Evolutionary conservation across 352 stramenopile species (phyloP).

Genomic region (Plasmopara muralis): DNA sequence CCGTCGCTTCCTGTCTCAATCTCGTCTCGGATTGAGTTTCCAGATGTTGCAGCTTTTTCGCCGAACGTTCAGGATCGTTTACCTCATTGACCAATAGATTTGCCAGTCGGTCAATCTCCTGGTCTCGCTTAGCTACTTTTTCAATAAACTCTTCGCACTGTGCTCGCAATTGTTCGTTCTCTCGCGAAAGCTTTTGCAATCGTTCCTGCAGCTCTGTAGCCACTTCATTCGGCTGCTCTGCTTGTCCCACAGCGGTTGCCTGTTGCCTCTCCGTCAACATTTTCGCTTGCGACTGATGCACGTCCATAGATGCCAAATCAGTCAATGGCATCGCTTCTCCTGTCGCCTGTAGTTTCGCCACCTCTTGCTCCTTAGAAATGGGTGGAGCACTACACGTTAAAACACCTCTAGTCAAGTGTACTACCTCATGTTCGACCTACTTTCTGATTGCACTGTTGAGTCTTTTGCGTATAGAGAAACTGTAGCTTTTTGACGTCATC

Average conservation of each 20-base stretch:
- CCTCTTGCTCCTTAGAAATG: constrained; percentile 42
- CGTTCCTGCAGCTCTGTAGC: constrained; percentile 42
- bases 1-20: constrained; percentile 33
- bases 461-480: constrained; percentile 56
- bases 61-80: constrained; percentile 18
- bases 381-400: constrained; percentile 1
- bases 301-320: constrained; percentile 26
- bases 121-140: constrained; percentile 54
- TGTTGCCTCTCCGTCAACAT: constrained; percentile 22
- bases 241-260: constrained; percentile 9
- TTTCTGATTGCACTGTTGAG: constrained; percentile 50
- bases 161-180: constrained; percentile 39
- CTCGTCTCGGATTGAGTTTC: constrained; percentile 30
- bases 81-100: constrained; percentile 38
- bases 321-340: constrained; percentile 12
- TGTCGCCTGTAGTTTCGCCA: constrained; percentile 40
- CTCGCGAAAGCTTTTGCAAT: constrained; percentile 33
- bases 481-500: constrained; percentile 68
- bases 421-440: constrained; percentile 19
- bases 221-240: constrained; percentile 25
- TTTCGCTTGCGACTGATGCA: constrained; percentile 19
- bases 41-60: constrained; percentile 26
- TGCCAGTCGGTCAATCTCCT: constrained; percentile 59
- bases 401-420: neutral
- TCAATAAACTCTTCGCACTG: constrained; percentile 37